These are phyloP conservation scores for Suillus paluster DNA, from an alignment of 768 basidiomycete genomes.

Conservation along the genomic window DNA sequence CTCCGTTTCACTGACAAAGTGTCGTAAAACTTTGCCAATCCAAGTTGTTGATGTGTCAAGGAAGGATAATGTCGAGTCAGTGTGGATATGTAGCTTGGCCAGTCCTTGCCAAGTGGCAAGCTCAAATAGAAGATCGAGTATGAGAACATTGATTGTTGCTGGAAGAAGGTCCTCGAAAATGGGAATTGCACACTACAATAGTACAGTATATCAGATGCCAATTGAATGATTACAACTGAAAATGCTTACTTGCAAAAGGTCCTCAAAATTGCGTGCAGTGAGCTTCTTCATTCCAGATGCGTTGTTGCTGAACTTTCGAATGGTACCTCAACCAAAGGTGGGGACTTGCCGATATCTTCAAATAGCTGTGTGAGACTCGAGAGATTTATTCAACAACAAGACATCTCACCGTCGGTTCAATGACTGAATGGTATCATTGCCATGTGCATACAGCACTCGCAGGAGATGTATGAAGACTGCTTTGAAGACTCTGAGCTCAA, in stretches of 20 bases:
- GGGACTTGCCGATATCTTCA: slow-evolving; percentile 33
- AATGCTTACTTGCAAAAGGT: slow-evolving; percentile 34
- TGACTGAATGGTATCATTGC: too few species aligned
- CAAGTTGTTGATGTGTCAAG: slow-evolving; percentile 22
- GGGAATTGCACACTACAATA: slow-evolving; percentile 21
- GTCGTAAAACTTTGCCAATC: slow-evolving; percentile 26
- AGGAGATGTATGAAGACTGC: slow-evolving; percentile 29
- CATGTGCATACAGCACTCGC: slow-evolving; percentile 16
- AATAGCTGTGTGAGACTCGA: too few species aligned
- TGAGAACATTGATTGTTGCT: slow-evolving; percentile 10
- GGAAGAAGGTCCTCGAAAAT: slow-evolving; percentile 21
- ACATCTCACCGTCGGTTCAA: too few species aligned
- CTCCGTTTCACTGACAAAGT: slow-evolving; percentile 29
- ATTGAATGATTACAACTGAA: too few species aligned
- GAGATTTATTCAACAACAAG: too few species aligned
- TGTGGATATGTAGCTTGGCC: slow-evolving; percentile 23
- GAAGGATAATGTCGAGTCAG: slow-evolving; percentile 10
- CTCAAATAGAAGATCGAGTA: slow-evolving; percentile 20
- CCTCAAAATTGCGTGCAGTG: slow-evolving; percentile 42
- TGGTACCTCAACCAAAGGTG: slow-evolving; percentile 36
- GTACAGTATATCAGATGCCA: too few species aligned
- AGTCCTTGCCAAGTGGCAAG: slow-evolving; percentile 23
- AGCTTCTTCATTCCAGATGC: slow-evolving; percentile 38
- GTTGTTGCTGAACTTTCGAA: slow-evolving; percentile 35
- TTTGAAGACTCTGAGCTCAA: slow-evolving; percentile 42